Evolutionary conservation across 306 rosid species (phyloP).

Genomic region (Inga oerstediana): DNA sequence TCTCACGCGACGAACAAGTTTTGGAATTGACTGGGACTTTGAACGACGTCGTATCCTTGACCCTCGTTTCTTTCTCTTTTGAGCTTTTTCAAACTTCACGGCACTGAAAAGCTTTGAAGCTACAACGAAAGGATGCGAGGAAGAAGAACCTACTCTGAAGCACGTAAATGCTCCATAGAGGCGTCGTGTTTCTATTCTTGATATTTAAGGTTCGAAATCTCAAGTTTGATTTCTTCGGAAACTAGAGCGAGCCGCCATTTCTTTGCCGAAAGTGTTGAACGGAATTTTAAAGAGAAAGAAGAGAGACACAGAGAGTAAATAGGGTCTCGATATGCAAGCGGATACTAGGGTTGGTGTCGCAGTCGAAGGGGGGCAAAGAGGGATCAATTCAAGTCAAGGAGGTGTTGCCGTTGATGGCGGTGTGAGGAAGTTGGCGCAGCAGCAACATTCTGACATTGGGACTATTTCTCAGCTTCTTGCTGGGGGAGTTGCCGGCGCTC

Average conservation of each 20-base stretch:
- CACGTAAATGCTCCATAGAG: neutral
- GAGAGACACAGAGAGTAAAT: neutral
- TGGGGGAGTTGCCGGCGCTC: conserved; percentile 96
- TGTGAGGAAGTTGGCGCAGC: conserved; percentile 58
- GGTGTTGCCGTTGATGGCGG: conserved; percentile 65
- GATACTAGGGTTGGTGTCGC: conserved; percentile 84
- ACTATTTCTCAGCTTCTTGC: conserved; percentile 88
- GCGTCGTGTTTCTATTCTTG: neutral
- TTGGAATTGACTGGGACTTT: neutral
- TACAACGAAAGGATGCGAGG: neutral
- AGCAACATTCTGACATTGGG: conserved; percentile 72
- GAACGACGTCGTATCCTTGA: conserved; percentile 40
- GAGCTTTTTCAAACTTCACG: conserved; percentile 30
- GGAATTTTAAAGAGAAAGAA: neutral
- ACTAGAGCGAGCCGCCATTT: neutral
- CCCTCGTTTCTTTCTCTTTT: neutral
- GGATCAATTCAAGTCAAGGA: conserved; percentile 50
- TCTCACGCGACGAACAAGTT: conserved; percentile 17
- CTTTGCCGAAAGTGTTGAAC: conserved; percentile 16
- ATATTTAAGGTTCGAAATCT: neutral
- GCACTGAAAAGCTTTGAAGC: neutral
- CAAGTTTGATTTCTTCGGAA: neutral
- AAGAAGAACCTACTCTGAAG: neutral
- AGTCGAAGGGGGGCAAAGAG: conserved; percentile 67
- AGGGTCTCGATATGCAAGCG: conserved; percentile 66